Conservation (phyloP, 202 grass and related monocot species). For the Setaria italica region DNA sequence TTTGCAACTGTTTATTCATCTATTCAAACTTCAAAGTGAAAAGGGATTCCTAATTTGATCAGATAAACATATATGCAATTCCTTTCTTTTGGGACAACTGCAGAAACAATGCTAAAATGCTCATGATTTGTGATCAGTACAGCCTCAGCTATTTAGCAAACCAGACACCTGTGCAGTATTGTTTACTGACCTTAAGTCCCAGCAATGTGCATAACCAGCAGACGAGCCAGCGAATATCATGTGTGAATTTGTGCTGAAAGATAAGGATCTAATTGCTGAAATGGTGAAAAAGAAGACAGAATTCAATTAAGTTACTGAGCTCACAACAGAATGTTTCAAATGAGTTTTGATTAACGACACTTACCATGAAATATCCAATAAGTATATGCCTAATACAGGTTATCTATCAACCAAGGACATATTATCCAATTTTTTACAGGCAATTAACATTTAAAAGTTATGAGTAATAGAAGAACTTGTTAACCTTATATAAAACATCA, state of each 20-base stretch:
- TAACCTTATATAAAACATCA: constrained; percentile 9
- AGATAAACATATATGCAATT: constrained; percentile 16
- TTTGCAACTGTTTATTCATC: not conserved
- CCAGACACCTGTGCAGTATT: constrained; percentile 10
- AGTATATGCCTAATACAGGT: constrained; percentile 17
- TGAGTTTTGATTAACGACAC: not conserved
- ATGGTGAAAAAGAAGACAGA: not conserved
- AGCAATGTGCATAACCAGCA: constrained; percentile 92
- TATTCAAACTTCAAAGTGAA: constrained; percentile 14
- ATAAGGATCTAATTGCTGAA: constrained; percentile 84
- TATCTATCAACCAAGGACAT: not conserved
- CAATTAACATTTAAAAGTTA: constrained; percentile 4
- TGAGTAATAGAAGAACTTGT: not conserved
- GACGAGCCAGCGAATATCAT: constrained; percentile 84
- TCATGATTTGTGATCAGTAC: not conserved
- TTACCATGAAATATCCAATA: constrained; percentile 15
- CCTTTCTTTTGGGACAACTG: not conserved
- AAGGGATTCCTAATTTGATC: not conserved
- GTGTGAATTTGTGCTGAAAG: constrained; percentile 58
- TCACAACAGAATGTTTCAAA: constrained; percentile 21
- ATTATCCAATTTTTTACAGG: not conserved
- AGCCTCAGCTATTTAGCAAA: constrained; percentile 3
- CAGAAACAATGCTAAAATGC: not conserved
- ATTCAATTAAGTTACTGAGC: constrained; percentile 22
- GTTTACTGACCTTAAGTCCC: constrained; percentile 84